Evolutionary conservation across 2,329 filamentous ascomycete genomes (phyloP), one percentile per base, ranked within the genome.

Genomic region (Tolypocladium inflatum): DNA sequence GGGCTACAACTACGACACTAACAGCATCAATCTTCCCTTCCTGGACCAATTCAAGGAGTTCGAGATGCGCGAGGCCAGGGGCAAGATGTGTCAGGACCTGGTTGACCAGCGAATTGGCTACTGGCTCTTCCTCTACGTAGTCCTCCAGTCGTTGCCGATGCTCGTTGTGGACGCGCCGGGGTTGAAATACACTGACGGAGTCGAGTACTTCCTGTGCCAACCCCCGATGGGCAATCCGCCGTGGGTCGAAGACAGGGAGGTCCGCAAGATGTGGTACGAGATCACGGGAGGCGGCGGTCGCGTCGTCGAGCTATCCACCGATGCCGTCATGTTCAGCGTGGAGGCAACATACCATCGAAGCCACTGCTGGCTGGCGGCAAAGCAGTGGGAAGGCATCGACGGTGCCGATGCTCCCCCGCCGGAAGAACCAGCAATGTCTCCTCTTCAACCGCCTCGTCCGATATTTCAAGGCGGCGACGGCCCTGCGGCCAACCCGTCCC

Each of bases 141-240:
- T 91, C 10, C 78, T 93, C 9, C 89, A 94, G 71, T 86, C 86
- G 2, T 77, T 93, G 30, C 90, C 90, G 5, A 86, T 91, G 78
- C 77, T 93, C 13, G 87, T 90, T 1, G 79, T 91, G 39, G 90
- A 94, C 69, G 88, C 87, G 0, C 87, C 88, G 0, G 85, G 81
- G 11, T 74, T 92, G 51, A 81, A 80, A 57, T 86, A 81, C 68
- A 87, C 84, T 0, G 83, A 90, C 55, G 86, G 82, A 1, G 87
- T 90, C 2, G 90, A 93, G 70, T 91, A 93, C 73, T 94, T 93
- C 75, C 77, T 93, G 35, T 92, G 89, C 70, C 80, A 90, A 67
- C 84, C 88, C 4, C 86, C 89, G 0, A 82, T 88, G 66, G 87
- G 86, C 21, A 85, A 86, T 57, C 78, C 84, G 0, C 89, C 90